Evolutionary conservation across 768 basidiomycete species (phyloP).

Genomic region (Gloeophyllum trabeum): DNA sequence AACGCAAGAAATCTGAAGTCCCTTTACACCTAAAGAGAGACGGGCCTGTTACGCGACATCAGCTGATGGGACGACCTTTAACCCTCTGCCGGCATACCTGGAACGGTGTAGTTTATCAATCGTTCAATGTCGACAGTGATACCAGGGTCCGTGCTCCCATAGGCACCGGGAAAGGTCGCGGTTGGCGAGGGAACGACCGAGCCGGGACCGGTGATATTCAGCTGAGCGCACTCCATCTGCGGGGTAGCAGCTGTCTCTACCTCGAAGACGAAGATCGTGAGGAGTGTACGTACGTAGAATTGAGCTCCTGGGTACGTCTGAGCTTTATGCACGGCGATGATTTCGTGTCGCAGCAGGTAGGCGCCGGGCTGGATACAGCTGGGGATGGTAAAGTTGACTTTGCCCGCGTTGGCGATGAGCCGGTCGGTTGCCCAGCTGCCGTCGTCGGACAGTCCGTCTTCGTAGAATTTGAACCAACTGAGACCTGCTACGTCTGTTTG

Average conservation of each 20-base stretch:
- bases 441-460: conserved; percentile 26
- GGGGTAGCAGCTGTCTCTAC: background rate
- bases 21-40: too few species aligned
- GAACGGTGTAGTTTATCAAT: conserved; percentile 17
- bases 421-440: conserved; percentile 35
- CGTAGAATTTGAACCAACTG: conserved; percentile 43
- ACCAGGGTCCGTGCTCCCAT: conserved; percentile 24
- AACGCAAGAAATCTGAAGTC: too few species aligned
- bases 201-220: conserved; percentile 23
- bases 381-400: conserved; percentile 36
- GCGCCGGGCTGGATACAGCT: conserved; percentile 33
- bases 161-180: conserved; percentile 26
- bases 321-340: conserved; percentile 39
- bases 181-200: conserved; percentile 17
- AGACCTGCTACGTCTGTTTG: conserved; percentile 34
- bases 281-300: conserved; percentile 27
- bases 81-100: conserved; percentile 13
- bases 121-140: conserved; percentile 22
- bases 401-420: conserved; percentile 35
- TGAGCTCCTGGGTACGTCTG: conserved; percentile 41
- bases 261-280: background rate
- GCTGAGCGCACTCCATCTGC: conserved; percentile 27
- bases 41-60: too few species aligned
- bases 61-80: too few species aligned
- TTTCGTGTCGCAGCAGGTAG: conserved; percentile 37